phyloP scores from a whole-genome alignment of 2,329 filamentous ascomycete genomes.

The Xylaria sp. region DNA sequence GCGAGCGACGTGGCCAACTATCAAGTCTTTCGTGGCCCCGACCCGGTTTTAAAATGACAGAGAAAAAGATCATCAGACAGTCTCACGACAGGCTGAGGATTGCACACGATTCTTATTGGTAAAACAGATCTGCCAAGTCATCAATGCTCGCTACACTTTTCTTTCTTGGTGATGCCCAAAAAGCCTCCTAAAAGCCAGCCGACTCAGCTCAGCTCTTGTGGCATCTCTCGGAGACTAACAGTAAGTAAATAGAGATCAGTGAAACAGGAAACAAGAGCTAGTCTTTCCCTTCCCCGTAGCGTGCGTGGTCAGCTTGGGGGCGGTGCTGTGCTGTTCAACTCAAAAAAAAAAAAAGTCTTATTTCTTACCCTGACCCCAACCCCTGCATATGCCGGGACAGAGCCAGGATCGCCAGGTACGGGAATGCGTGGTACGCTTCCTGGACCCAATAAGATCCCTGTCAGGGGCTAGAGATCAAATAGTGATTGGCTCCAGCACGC shows the following conservation, averaged over 20 bases:
- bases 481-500: conserved; percentile 22
- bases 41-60: conserved; percentile 11
- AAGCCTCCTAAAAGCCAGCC: conserved; percentile 6
- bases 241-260: conserved; percentile 13
- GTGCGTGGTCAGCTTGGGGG: conserved; percentile 18
- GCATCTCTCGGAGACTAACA: neutral
- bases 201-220: conserved; percentile 7
- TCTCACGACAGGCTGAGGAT: neutral
- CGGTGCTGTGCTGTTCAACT: conserved; percentile 26
- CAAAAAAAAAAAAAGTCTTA: conserved; percentile 13
- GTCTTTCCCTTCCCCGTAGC: neutral
- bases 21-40: conserved; percentile 2
- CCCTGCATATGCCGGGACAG: conserved; percentile 28
- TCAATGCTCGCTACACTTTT: neutral
- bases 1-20: conserved; percentile 22
- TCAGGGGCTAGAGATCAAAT: neutral
- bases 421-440: conserved; percentile 22
- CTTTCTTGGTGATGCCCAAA: neutral
- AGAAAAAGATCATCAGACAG: neutral
- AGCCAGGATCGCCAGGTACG: conserved; percentile 33
- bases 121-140: conserved; percentile 4
- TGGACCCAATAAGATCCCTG: conserved; percentile 14
- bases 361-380: conserved; percentile 19
- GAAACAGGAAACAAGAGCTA: neutral
- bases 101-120: neutral